phyloP scores from a whole-genome alignment of 1,139 yeast genomes.

The Candida sp. region DNA sequence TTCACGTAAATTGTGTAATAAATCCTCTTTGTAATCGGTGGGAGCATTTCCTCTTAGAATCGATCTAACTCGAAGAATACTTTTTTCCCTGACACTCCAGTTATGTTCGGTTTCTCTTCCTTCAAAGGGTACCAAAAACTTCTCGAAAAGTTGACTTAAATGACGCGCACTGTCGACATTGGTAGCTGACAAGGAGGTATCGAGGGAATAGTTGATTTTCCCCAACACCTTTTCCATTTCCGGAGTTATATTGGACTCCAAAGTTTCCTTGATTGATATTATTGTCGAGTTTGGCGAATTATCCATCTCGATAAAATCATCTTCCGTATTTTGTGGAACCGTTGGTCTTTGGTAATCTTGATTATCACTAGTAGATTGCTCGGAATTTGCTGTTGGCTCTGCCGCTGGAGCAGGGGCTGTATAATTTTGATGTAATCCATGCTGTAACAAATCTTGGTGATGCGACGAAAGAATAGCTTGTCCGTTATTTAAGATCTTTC shows the following conservation, averaged over 20 bases:
- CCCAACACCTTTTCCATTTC: conserved; percentile 14
- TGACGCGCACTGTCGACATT: conserved; percentile 14
- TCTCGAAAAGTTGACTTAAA: conserved; percentile 14
- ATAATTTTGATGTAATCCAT: neutral
- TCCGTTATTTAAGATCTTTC: conserved; percentile 14
- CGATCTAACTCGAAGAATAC: conserved; percentile 53
- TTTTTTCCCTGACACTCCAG: conserved; percentile 75
- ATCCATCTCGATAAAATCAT: neutral
- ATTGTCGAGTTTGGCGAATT: neutral
- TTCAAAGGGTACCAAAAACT: conserved; percentile 42
- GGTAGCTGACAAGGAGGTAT: conserved; percentile 17
- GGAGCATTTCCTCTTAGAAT: conserved; percentile 56
- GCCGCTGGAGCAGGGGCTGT: neutral
- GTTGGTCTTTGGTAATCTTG: neutral
- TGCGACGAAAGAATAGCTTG: neutral
- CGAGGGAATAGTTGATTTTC: conserved; percentile 23
- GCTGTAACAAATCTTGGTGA: neutral
- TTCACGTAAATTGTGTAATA: conserved; percentile 39
- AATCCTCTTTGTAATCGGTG: conserved; percentile 35
- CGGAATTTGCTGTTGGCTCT: neutral
- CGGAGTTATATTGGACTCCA: conserved; percentile 4
- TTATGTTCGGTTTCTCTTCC: conserved; percentile 87
- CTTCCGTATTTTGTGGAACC: neutral
- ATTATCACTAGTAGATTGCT: neutral
- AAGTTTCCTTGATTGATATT: neutral